These are phyloP conservation scores for Eruca vesicaria DNA, from an alignment of 441 rosid genomes.

Conservation along the genomic window DNA sequence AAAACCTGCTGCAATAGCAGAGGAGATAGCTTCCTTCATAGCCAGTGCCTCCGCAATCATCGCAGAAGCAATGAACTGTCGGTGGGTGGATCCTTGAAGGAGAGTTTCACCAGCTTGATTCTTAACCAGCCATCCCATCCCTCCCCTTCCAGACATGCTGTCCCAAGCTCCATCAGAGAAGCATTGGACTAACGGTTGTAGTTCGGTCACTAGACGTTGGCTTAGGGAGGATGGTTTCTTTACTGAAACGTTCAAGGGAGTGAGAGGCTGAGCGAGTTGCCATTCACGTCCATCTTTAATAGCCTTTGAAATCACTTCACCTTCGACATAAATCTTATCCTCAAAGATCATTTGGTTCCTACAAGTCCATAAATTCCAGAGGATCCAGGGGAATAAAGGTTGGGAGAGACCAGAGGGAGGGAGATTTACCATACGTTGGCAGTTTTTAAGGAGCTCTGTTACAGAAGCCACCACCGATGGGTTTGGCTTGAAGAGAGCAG, in stretches of 20 bases:
- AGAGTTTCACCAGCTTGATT: too few relatives aligned
- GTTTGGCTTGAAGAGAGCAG: neutral
- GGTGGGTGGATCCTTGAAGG: too few relatives aligned
- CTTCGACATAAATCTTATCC: neutral
- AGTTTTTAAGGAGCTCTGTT: neutral
- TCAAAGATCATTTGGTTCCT: neutral
- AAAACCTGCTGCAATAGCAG: too few relatives aligned
- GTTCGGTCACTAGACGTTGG: too few relatives aligned
- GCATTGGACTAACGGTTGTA: too few relatives aligned
- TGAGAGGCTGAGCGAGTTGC: neutral
- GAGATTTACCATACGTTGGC: neutral
- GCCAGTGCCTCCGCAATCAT: too few relatives aligned
- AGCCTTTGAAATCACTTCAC: neutral
- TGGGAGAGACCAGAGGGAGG: neutral
- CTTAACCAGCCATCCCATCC: too few relatives aligned
- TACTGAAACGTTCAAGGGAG: neutral
- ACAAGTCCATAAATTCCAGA: neutral
- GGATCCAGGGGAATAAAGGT: neutral
- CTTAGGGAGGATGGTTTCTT: too few relatives aligned
- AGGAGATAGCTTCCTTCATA: too few relatives aligned
- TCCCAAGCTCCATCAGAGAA: too few relatives aligned
- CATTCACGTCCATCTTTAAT: neutral
- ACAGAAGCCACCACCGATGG: neutral
- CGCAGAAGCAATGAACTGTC: too few relatives aligned
- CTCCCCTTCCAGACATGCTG: too few relatives aligned